Percentiles rank a stretch among this genome's conserved stretches.
Evolutionary conservation across 176 grass and related monocot genomes (phyloP).

Genomic region (Alopecurus myosuroides): DNA sequence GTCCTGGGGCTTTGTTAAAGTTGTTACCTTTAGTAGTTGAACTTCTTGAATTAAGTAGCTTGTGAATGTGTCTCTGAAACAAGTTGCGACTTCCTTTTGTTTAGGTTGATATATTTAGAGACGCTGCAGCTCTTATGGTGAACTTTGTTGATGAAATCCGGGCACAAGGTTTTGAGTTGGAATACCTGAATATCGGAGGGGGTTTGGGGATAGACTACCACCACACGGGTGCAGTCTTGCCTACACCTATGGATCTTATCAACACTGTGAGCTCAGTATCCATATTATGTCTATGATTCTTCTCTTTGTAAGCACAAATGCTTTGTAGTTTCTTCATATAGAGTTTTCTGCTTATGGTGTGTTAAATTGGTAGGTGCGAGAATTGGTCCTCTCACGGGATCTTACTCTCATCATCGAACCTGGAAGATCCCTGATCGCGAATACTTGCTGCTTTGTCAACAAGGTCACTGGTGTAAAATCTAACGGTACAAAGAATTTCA

Average conservation of each 20-base stretch:
- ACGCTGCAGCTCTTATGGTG: constrained; percentile 92
- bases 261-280: constrained; percentile 62
- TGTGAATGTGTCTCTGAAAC: not conserved
- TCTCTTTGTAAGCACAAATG: not conserved
- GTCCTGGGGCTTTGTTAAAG: not conserved
- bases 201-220: constrained; percentile 98
- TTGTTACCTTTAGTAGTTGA: not conserved
- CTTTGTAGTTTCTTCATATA: not conserved
- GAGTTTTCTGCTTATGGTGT: not conserved
- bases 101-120: constrained; percentile 98
- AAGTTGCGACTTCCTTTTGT: constrained; percentile 8
- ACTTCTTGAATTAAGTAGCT: not conserved
- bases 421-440: constrained; percentile 93
- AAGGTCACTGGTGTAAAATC: constrained; percentile 94
- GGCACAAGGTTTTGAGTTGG: constrained; percentile 82
- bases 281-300: constrained; percentile 19
- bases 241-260: constrained; percentile 95
- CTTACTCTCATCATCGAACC: constrained; percentile 96
- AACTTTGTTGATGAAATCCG: constrained; percentile 92
- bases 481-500: constrained; percentile 92
- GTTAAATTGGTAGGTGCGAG: constrained; percentile 55
- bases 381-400: constrained; percentile 79
- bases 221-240: constrained; percentile 63
- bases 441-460: constrained; percentile 90
- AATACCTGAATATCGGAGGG: constrained; percentile 96